Base-by-base conservation (phyloP, 1,284 basidiomycete genomes). In the Cryptococcus amylolentus region DNA sequence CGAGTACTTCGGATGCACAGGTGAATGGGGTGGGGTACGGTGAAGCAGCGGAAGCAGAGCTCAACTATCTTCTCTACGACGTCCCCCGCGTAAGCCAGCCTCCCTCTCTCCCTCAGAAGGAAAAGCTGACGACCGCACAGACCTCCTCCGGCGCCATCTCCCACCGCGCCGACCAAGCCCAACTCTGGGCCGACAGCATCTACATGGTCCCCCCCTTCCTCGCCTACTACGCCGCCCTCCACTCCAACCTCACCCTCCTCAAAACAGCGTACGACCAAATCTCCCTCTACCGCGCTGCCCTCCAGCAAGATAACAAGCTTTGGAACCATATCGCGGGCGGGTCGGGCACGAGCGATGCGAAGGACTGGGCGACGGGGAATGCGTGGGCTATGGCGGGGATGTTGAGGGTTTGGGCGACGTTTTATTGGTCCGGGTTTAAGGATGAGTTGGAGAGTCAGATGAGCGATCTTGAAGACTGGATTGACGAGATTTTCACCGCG, bases 171-270 rank as follows among this genome's bases (percentile, higher is more conserved):
- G 62, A 70, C 46, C 63, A 71, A 49, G 55, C 58, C 18, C 71
- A 84, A 57, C 64, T 73, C 18, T 78, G 84, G 84, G 78, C 82
- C 23, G 84, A 86, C 71, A 89, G 81, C 57, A 75, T 84, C 0
- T 84, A 81, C 68, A 85, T 86, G 84, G 88, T 88, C 0, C 92
- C 93, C 0, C 93, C 93, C 0, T 96, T 94, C 77, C 76, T 97
- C 9, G 59, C 93, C 0, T 92, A 88, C 76, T 94, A 91, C 71
- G 94, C 89, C 31, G 84, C 86, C 37, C 65, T 84, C 27, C 84
- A 84, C 0, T 69, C 78, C 31, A 92, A 95, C 75, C 73, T 82
- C 42, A 83, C 84, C 1, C 79, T 93, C 26, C 69, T 95, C 9
- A 72, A 78, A 37, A 81, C 84, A 52, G 87, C 90, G 0, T 88